phyloP scores from a whole-genome alignment of 768 basidiomycete species.

The Lactarius akahatsu region DNA sequence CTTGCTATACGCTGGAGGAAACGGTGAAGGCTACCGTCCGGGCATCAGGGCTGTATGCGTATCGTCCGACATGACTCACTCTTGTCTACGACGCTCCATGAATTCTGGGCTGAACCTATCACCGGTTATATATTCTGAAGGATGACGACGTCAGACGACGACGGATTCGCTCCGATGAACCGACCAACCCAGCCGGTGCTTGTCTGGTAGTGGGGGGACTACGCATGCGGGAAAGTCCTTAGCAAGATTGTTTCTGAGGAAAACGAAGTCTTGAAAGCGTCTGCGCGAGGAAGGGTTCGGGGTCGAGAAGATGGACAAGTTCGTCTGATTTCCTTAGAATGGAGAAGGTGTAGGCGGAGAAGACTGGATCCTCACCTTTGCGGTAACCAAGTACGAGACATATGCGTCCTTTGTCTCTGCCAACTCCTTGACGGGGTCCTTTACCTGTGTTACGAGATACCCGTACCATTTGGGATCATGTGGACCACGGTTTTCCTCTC shows the following conservation, averaged over 20 bases:
- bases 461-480: constrained; percentile 92
- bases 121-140: constrained; percentile 91
- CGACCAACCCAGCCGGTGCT: constrained; percentile 86
- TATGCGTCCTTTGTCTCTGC: constrained; percentile 97
- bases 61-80: constrained; percentile 51
- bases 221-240: constrained; percentile 97
- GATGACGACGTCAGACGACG: constrained; percentile 3
- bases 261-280: constrained; percentile 96
- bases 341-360: constrained; percentile 8
- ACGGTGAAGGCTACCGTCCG: constrained; percentile 69
- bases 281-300: constrained; percentile 74
- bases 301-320: constrained; percentile 81
- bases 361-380: constrained; percentile 58
- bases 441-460: constrained; percentile 75
- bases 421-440: constrained; percentile 93
- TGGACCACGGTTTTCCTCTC: constrained; percentile 61
- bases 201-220: constrained; percentile 95
- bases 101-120: constrained; percentile 98
- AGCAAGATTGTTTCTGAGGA: constrained; percentile 82
- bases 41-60: constrained; percentile 16
- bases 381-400: constrained; percentile 89
- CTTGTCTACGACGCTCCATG: constrained; percentile 86
- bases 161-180: background rate
- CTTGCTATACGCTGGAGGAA: constrained; percentile 89
- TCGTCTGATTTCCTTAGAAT: constrained; percentile 58